Conservation (phyloP, 1,284 basidiomycete genomes). For the Peniophora sp. region DNA sequence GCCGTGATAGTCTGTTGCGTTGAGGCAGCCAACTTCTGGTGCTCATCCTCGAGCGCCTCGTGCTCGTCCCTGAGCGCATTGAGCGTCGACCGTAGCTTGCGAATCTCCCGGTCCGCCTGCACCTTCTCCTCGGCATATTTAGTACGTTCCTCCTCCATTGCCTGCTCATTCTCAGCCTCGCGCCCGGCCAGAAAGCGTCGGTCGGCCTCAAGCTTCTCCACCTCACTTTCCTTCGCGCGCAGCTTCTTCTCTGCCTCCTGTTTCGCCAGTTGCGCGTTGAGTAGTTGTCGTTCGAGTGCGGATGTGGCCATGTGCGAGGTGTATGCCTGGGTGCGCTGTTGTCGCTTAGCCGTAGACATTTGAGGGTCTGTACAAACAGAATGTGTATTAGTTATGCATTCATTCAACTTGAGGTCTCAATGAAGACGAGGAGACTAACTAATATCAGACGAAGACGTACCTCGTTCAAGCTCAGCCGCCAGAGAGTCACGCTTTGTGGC, state of each 20-base stretch:
- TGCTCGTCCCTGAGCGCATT: conserved; percentile 44
- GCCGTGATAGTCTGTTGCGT: conserved; percentile 37
- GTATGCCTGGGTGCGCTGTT: conserved; percentile 52
- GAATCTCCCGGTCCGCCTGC: conserved; percentile 34
- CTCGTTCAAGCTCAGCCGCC: conserved; percentile 58
- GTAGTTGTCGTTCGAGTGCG: conserved; percentile 53
- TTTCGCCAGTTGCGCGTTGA: conserved; percentile 47
- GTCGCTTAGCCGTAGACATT: conserved; percentile 50
- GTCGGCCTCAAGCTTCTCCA: conserved; percentile 60
- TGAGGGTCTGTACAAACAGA: conserved; percentile 40
- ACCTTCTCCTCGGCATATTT: conserved; percentile 49
- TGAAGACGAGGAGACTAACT: neutral
- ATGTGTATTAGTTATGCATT: conserved; percentile 4
- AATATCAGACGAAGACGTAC: conserved; percentile 21
- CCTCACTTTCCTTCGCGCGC: conserved; percentile 44
- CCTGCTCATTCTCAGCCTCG: conserved; percentile 49
- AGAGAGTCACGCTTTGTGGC: conserved; percentile 50
- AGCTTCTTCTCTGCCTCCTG: conserved; percentile 57
- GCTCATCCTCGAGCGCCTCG: conserved; percentile 46
- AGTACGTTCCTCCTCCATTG: conserved; percentile 45
- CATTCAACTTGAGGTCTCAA: conserved; percentile 3
- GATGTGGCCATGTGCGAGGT: conserved; percentile 49
- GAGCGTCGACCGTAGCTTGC: conserved; percentile 36
- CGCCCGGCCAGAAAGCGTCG: conserved; percentile 52
- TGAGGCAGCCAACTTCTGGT: conserved; percentile 34